Conservation (phyloP, 345 rosid species). For the Eucalyptus shirleyi region DNA sequence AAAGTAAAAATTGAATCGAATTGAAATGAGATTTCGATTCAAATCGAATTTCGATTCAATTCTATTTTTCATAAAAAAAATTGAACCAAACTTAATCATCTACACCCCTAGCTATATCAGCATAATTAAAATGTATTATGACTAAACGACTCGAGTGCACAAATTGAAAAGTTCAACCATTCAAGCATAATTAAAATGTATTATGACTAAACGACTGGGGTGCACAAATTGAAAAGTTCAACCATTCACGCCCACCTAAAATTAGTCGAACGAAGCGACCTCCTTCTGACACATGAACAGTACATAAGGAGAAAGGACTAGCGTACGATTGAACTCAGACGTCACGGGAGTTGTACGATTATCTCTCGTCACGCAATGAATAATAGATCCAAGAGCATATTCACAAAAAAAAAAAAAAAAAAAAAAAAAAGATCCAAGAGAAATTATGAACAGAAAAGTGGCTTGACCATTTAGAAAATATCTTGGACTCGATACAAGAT, state of each 20-base stretch:
- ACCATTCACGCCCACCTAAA: neutral
- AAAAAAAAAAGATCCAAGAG: neutral
- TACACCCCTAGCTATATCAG: no score
- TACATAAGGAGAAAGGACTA: neutral
- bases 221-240: neutral
- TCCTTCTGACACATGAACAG: neutral
- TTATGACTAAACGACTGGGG: neutral
- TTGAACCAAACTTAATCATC: no score
- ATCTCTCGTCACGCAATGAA: neutral
- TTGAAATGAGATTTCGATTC: no score
- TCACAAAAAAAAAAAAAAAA: no score
- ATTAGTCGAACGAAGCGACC: neutral
- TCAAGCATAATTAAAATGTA: neutral
- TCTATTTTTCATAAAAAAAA: no score
- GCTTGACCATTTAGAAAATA: neutral
- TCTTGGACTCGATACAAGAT: neutral
- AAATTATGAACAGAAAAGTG: neutral
- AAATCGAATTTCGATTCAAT: fast-evolving
- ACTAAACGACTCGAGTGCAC: neutral
- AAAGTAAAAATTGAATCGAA: no score
- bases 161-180: neutral
- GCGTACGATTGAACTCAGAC: neutral
- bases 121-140: neutral
- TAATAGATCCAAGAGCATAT: neutral
- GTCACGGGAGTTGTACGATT: neutral